Conservation (phyloP, 768 basidiomycete species). For the Calocybe indica region DNA sequence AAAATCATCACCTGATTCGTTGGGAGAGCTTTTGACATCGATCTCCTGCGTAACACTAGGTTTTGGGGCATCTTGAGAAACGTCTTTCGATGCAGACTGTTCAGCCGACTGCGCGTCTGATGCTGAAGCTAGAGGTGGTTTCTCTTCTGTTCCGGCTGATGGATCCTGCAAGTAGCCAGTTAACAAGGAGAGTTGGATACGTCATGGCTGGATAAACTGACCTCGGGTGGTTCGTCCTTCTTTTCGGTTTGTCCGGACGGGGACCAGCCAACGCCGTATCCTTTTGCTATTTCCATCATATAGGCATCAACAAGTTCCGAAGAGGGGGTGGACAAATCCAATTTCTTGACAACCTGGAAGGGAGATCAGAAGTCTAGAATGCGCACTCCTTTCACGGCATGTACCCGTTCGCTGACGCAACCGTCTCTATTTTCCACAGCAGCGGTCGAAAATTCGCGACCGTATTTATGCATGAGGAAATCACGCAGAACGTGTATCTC, state of each 20-base stretch:
- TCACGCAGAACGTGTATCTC: slow-evolving; percentile 90
- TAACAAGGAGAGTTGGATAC: neutral
- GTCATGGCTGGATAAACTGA: slow-evolving; percentile 30
- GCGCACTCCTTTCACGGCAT: slow-evolving; percentile 14
- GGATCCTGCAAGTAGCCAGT: slow-evolving; percentile 10
- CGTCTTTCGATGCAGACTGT: slow-evolving; percentile 28
- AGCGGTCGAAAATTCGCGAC: slow-evolving; percentile 81
- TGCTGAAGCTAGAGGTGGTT: slow-evolving; percentile 5
- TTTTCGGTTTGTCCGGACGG: slow-evolving; percentile 24
- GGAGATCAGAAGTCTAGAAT: slow-evolving; percentile 1
- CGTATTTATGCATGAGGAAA: slow-evolving; percentile 93
- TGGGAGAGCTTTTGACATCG: slow-evolving; percentile 20
- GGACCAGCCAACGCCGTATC: slow-evolving; percentile 72
- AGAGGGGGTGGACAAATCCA: slow-evolving; percentile 64
- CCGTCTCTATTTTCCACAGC: slow-evolving; percentile 81
- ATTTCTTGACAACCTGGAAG: slow-evolving; percentile 67
- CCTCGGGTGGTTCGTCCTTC: slow-evolving; percentile 20
- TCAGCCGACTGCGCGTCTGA: slow-evolving; percentile 25
- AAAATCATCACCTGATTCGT: slow-evolving; percentile 58
- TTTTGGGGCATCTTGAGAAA: neutral
- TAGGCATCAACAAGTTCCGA: slow-evolving; percentile 80
- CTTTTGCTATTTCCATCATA: slow-evolving; percentile 83
- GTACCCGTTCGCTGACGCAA: slow-evolving; percentile 80
- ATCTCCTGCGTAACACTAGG: slow-evolving; percentile 10
- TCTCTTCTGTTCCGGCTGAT: slow-evolving; percentile 10